Percentiles rank a stretch among this genome's conserved stretches.
Conservation (phyloP, 2,329 filamentous ascomycete genomes). For the Emericellopsis cladophorae region DNA sequence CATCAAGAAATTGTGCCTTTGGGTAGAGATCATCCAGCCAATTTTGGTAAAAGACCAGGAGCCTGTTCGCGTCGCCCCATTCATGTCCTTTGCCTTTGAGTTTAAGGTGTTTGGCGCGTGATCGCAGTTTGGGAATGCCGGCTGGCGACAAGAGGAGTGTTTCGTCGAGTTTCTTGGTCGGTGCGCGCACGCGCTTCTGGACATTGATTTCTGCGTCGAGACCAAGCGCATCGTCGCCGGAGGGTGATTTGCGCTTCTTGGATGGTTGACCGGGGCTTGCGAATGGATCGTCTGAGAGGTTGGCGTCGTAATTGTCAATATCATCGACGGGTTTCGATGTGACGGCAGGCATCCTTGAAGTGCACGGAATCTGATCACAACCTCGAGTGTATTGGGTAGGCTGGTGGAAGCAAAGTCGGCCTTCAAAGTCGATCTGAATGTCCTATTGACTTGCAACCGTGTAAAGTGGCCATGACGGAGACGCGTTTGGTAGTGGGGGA, state of each 20-base stretch:
- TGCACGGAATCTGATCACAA: no score
- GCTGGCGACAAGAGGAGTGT: slow-evolving; percentile 66
- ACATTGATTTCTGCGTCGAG: slow-evolving; percentile 82
- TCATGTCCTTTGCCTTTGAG: slow-evolving; percentile 92
- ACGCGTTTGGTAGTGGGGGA: slow-evolving; percentile 4
- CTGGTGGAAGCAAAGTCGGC: no score
- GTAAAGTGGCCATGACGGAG: neutral
- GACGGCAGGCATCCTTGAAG: neutral
- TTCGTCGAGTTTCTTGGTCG: slow-evolving; percentile 80
- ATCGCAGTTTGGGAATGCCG: slow-evolving; percentile 73
- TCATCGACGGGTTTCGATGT: slow-evolving; percentile 28
- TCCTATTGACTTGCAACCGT: no score
- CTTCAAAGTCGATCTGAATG: no score
- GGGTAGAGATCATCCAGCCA: slow-evolving; percentile 97
- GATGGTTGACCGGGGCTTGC: slow-evolving; percentile 28
- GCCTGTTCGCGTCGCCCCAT: slow-evolving; percentile 72
- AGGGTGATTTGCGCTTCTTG: slow-evolving; percentile 31
- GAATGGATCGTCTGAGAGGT: slow-evolving; percentile 34
- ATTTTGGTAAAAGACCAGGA: slow-evolving; percentile 84
- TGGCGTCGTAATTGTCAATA: slow-evolving; percentile 64
- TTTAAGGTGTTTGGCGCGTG: slow-evolving; percentile 54
- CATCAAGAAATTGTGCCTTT: slow-evolving; percentile 86
- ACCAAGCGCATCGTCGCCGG: slow-evolving; percentile 43
- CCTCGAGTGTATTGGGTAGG: no score
- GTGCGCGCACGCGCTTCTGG: slow-evolving; percentile 57